Evolutionary conservation across 2,329 filamentous ascomycete species (phyloP).

Genomic region (Orbilia oligospora): DNA sequence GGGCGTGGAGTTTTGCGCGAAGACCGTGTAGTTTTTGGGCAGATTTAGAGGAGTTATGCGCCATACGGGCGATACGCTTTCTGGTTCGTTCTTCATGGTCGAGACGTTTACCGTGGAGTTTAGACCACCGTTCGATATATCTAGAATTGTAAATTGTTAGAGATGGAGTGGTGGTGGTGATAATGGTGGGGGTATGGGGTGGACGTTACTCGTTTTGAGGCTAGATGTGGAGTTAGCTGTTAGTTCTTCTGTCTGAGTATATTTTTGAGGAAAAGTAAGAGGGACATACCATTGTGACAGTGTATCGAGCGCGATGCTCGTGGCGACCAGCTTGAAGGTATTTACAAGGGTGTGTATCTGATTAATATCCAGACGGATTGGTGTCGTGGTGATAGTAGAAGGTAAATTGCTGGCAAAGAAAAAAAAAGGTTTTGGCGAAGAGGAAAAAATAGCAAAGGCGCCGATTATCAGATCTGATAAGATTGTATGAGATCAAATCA

Average conservation of each 20-base stretch:
- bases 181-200: background rate
- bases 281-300: conserved; percentile 46
- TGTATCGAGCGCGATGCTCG: conserved; percentile 43
- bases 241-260: background rate
- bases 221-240: conserved; percentile 67
- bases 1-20: conserved; percentile 90
- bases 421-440: conserved; percentile 43
- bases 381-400: background rate
- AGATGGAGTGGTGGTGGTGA: background rate
- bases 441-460: background rate
- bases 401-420: background rate
- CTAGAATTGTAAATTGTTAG: conserved; percentile 62
- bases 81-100: conserved; percentile 89
- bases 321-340: background rate
- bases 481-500: background rate
- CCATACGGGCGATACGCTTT: conserved; percentile 89
- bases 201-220: conserved; percentile 80
- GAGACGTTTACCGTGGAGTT: conserved; percentile 74
- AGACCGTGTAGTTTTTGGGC: conserved; percentile 94
- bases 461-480: background rate
- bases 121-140: conserved; percentile 83
- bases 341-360: conserved; percentile 1
- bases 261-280: background rate
- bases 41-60: conserved; percentile 87
- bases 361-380: background rate